Evolutionary conservation across 257 asterid species (phyloP), one percentile per base, ranked within the genome.

Genomic region (Thymus mandschuricus): DNA sequence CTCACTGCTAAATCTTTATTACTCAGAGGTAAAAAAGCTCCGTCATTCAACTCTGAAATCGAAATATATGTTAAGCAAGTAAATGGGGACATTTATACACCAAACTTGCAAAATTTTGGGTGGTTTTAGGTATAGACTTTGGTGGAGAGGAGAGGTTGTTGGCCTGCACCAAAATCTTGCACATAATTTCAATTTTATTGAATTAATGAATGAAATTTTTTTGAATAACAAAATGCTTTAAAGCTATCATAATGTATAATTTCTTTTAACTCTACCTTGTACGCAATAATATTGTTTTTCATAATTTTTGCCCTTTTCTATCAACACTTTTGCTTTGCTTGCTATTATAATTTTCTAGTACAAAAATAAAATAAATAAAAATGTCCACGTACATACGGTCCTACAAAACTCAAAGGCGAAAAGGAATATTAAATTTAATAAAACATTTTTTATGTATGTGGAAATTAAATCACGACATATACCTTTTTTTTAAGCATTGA

Each of bases 241-340:
- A 60, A 70, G 51, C 31, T 60, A 58, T 70, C 30, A 30, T 44
- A 44, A 58, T 59, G 5, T 35, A 35, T 3, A 3, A 58, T 8
- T 59, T 38, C 44, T 5, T 57, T 58, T 45, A 10, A 51, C 35
- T 34, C 5, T 59, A 38, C 48, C 60, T 35, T 60, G 11, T 38
- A 61, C 76, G 44, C 56, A 60, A 61, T 61, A 63, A 63, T 27
- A 63, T 71, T 71, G 41, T 9, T 51, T 50, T 57, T 61, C 60
- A 43, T 33, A 54, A 15, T 52, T 33, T 1, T 54, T 13, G 38
- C 63, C 31, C 8, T 27, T 38, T 31, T 65, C 13, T 55, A 38
- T 69, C 56, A 12, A 41, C 6, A 1, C 31, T 43, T 21, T 69
- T 56, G 45, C 43, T 55, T 52, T 38, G 11, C 27, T 2, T 27